Percentiles rank a stretch among this genome's conserved stretches.
phyloP scores from a whole-genome alignment of 225 moss, liverwort and hornwort genomes.

The Neckera pumila region DNA sequence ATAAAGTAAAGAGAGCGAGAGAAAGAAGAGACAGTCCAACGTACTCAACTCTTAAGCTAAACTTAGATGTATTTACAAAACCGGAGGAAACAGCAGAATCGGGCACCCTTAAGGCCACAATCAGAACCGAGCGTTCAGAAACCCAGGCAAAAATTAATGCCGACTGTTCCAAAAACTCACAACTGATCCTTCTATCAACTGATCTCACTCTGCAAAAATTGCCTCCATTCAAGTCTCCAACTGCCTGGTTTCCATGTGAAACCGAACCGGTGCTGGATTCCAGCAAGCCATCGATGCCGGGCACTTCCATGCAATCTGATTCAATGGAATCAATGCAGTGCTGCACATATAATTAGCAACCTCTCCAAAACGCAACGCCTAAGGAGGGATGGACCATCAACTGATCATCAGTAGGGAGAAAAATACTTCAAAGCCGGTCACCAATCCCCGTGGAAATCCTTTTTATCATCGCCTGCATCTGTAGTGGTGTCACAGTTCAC shows the following conservation, averaged over 20 bases:
- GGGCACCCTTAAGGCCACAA: slow-evolving; percentile 1
- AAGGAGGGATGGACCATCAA: not conserved
- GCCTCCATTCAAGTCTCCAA: not conserved
- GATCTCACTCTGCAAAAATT: slow-evolving; percentile 13
- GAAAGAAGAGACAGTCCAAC: not conserved
- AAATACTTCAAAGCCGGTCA: not conserved
- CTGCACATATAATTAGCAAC: not conserved
- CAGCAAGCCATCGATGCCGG: not conserved
- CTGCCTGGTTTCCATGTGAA: not conserved
- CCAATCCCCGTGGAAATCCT: not conserved
- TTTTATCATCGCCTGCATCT: not conserved
- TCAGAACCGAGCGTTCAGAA: not conserved
- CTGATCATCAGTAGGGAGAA: not conserved
- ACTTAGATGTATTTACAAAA: slow-evolving; percentile 26
- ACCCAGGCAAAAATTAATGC: slow-evolving; percentile 27
- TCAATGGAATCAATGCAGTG: not conserved
- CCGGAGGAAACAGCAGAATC: slow-evolving; percentile 15
- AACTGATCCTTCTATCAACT: not conserved
- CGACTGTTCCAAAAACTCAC: not conserved
- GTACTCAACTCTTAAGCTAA: not conserved
- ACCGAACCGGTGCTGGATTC: not conserved
- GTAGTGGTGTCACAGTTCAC: not conserved
- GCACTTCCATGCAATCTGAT: not conserved
- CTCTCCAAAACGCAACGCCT: not conserved
- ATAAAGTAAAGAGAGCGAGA: too few species aligned